These are phyloP conservation scores for Globisporangium nunn DNA, from an alignment of 352 stramenopile species.

Conservation along the genomic window DNA sequence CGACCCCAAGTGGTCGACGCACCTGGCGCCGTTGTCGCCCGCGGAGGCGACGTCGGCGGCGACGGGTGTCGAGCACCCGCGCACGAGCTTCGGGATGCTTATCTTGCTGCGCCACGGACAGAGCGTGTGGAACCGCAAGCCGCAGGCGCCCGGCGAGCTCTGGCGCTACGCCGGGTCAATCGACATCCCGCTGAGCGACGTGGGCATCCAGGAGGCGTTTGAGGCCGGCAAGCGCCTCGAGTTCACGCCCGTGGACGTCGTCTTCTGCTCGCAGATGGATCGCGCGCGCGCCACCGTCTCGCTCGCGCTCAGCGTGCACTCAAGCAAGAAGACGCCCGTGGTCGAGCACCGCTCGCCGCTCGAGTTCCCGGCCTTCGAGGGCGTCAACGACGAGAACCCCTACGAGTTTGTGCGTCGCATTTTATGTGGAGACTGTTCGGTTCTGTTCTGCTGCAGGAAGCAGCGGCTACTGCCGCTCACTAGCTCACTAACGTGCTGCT, in stretches of 20 bases:
- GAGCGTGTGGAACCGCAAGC: conserved; percentile 84
- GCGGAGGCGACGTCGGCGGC: conserved; percentile 3
- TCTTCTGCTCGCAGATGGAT: conserved; percentile 86
- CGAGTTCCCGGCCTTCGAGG: conserved; percentile 55
- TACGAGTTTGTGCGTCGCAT: conserved; percentile 63
- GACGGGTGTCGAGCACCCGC: conserved; percentile 16
- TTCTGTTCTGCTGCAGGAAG: no score
- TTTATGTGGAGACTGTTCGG: no score
- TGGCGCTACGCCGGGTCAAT: conserved; percentile 82
- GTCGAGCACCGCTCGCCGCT: conserved; percentile 70
- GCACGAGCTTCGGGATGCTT: conserved; percentile 64
- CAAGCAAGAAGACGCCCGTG: conserved; percentile 76
- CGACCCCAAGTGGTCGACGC: conserved; percentile 44
- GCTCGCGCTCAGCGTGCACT: conserved; percentile 71
- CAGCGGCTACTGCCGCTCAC: conserved; percentile 6
- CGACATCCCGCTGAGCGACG: conserved; percentile 75
- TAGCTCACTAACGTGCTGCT: not conserved
- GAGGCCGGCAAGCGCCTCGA: conserved; percentile 70
- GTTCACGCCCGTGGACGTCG: conserved; percentile 71
- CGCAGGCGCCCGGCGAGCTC: conserved; percentile 52
- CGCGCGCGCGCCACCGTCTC: conserved; percentile 70
- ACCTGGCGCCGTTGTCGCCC: conserved; percentile 26
- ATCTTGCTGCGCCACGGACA: conserved; percentile 81
- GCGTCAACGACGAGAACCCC: conserved; percentile 68
- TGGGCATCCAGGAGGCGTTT: conserved; percentile 79